Percentiles rank a stretch among this genome's conserved stretches.
Evolutionary conservation across 345 rosid genomes (phyloP).

Genomic region (Trapa bicornis): DNA sequence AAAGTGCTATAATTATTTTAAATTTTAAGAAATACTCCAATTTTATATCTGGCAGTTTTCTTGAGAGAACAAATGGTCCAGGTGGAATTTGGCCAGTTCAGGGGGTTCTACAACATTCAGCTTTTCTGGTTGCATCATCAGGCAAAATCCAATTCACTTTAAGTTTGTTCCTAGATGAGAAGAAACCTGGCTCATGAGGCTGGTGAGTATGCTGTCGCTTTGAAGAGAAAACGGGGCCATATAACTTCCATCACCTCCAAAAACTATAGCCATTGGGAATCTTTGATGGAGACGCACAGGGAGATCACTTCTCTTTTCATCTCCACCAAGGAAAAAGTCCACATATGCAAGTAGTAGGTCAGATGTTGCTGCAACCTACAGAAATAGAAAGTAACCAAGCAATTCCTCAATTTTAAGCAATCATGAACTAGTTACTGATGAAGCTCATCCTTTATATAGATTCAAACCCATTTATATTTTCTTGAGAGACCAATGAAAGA

Average conservation of each 20-base stretch:
- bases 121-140: neutral
- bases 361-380: conserved; percentile 90
- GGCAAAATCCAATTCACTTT: neutral
- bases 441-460: no score
- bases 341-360: conserved; percentile 92
- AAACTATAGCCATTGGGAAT: conserved; percentile 65
- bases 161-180: neutral
- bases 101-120: neutral
- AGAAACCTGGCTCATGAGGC: conserved; percentile 82
- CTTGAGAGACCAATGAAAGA: no score
- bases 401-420: neutral
- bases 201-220: conserved; percentile 81
- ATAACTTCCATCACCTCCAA: conserved; percentile 98
- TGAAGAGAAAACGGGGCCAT: conserved; percentile 94
- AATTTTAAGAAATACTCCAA: neutral
- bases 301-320: conserved; percentile 85
- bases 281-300: conserved; percentile 74
- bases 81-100: neutral
- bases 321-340: conserved; percentile 98
- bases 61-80: neutral
- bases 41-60: neutral
- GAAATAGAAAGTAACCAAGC: neutral
- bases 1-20: neutral
- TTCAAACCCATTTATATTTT: no score
- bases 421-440: no score